A percentile compares a stretch with the other conserved stretches of the same genome.
These are phyloP conservation scores for Erysimum cheiri DNA, from an alignment of 441 rosid species.

Conservation along the genomic window DNA sequence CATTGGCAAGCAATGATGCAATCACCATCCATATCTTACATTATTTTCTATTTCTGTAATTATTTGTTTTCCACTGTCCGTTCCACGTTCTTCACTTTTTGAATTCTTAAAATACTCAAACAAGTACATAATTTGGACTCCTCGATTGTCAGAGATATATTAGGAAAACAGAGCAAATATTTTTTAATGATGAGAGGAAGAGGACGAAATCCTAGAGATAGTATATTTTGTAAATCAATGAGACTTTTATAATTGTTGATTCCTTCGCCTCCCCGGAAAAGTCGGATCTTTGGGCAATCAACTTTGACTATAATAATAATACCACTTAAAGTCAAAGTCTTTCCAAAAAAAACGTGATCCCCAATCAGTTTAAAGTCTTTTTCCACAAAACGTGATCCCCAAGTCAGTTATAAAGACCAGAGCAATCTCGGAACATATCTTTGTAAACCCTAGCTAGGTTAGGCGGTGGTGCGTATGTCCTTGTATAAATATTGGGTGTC, in stretches of 20 bases:
- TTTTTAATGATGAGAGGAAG: not conserved
- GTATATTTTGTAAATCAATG: not conserved
- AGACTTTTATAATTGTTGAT: slow-evolving; percentile 8
- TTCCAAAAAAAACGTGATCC: slow-evolving; percentile 15
- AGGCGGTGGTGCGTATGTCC: not conserved
- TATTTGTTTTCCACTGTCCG: too few relatives aligned
- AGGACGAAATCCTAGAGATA: not conserved
- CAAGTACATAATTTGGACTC: not conserved
- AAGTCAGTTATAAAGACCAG: slow-evolving; percentile 1
- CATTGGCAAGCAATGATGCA: not conserved
- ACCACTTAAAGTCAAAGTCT: not conserved
- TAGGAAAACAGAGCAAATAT: not conserved
- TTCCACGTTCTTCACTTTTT: not conserved
- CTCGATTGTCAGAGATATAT: not conserved
- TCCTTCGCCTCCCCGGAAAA: not conserved
- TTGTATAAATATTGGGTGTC: not conserved
- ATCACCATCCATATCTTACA: not conserved
- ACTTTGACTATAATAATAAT: not conserved
- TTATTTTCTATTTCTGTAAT: not conserved
- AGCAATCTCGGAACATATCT: not conserved
- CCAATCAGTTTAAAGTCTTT: slow-evolving; percentile 1
- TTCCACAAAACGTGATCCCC: slow-evolving; percentile 24
- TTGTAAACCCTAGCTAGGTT: not conserved
- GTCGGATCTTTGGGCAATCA: not conserved
- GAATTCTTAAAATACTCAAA: not conserved